Base-by-base conservation (phyloP, 1,284 basidiomycete genomes). In the Apiotrichum gamsii region DNA sequence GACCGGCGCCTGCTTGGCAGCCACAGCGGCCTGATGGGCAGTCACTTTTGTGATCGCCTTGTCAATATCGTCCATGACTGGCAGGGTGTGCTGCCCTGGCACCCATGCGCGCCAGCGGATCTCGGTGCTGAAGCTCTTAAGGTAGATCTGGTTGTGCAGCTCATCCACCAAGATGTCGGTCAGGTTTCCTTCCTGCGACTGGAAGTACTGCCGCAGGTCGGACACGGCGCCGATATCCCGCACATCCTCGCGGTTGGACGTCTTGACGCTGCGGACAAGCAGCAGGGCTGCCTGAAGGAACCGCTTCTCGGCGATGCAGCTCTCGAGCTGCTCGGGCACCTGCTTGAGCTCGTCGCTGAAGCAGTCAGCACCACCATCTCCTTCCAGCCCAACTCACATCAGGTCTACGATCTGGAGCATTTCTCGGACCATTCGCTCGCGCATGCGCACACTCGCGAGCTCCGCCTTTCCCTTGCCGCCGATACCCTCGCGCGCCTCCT, bases 71-170 rank as follows among this genome's bases (percentile, higher is more conserved):
- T 43, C 46, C 11, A 48, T 48, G 5, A 48, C 46, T 5, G 46
- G 46, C 18, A 61, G 77, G 9, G 73, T 69, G 45, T 82, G 79
- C 68, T 96, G 93, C 39, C 87, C 87, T 0, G 85, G 82, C 9
- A 77, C 74, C 69, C 96, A 97, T 0, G 85, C 73, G 21, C 81
- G 77, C 95, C 95, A 99, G 37, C 94, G 81, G 9, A 82, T 80
- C 58, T 98, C 94, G 66, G 87, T 94, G 82, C 91, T 96, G 69
- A 90, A 93, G 8, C 86, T 90, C 67, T 95, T 97, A 49, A 99
- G 80, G 70, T 97, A 99, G n/a, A 99, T 74, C 70, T 98, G 95
- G 61, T 84, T 91, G 67, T 98, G 93, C 20, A 99, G 77, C 66
- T 99, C 95, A 58, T 99, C 95, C 15, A 95, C 78, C 43, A 98